Evolutionary conservation across 495 filamentous ascomycete species (phyloP), one percentile per base, ranked within the genome.

Genomic region (Penicillium parvum): DNA sequence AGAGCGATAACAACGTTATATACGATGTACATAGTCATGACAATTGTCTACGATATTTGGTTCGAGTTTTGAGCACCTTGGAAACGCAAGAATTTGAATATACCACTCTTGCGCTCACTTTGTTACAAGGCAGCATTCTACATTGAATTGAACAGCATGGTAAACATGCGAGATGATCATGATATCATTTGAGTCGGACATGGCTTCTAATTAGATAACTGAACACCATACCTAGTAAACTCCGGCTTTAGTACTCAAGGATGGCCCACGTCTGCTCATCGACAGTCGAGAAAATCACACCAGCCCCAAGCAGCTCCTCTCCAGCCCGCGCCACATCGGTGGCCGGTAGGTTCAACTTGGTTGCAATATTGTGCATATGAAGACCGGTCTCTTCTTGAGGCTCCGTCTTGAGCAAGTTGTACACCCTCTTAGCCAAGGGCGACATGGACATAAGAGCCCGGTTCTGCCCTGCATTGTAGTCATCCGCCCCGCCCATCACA

Each of bases 221-320:
- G 43, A 32, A 41, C 15, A 47, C 15, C 7, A 29, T 21, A 7
- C 21, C 22, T 19, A 22, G 32, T 7, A 38, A 30, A 34, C 23
- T 10, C 15, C 8, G 15, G 20, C 10, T 43, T 47, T 60, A 84
- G 40, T 72, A 78, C 17, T 88, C 82, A 23, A 90, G 66, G 45
- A 87, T 65, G 19, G 83, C 83, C 77, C 82, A 90, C 0, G 85
- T 90, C 42, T 75, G 61, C 51, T 98, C 92, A 68, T 97, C 90
- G 18, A 90, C 70, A 8, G 94, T 98, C 37, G 90, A 88, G 64
- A 88, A 98, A 37, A 94, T 86, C 55, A 88, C 51, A 33, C 89
- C 87, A 16, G 78, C 58, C 5, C 60, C 68, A 28, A 90, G 51
- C 58, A 97, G 58, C 65, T 96, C 90, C 43, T 92, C 84, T 7